phyloP scores from a whole-genome alignment of 371 early-diverging fungal species.

The Mortierella sp. region DNA sequence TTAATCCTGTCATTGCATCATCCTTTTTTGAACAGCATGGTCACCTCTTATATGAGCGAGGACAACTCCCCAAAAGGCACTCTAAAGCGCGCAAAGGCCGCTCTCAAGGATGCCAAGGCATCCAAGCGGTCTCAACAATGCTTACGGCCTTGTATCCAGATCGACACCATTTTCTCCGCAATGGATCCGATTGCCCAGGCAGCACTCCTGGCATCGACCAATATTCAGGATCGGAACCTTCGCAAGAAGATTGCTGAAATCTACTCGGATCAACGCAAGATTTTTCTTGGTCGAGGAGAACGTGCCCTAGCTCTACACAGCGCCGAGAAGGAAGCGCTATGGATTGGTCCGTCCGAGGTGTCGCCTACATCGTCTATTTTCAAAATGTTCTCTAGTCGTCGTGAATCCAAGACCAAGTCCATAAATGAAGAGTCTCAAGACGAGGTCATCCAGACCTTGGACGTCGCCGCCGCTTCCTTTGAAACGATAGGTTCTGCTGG shows the following conservation, averaged over 20 bases:
- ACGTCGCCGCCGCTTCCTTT: background rate
- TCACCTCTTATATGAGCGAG: no score
- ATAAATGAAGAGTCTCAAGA: background rate
- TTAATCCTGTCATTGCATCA: no score
- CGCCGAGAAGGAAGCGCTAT: background rate
- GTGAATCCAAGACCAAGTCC: background rate
- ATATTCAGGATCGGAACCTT: background rate
- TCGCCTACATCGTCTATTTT: background rate
- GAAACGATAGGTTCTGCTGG: background rate
- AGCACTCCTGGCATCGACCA: background rate
- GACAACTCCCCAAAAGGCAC: no score
- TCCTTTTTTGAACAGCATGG: no score
- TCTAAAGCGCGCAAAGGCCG: no score
- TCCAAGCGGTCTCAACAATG: no score
- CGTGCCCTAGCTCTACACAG: background rate
- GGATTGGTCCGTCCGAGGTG: background rate
- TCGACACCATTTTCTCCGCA: no score
- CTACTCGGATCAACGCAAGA: background rate
- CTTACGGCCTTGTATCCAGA: no score
- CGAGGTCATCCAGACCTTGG: background rate
- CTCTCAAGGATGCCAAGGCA: no score
- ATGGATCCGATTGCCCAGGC: background rate
- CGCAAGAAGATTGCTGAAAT: background rate
- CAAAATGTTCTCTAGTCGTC: background rate
- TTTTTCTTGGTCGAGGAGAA: background rate